phyloP scores from a whole-genome alignment of 352 stramenopile genomes.

The Globisporangium alternatum region DNA sequence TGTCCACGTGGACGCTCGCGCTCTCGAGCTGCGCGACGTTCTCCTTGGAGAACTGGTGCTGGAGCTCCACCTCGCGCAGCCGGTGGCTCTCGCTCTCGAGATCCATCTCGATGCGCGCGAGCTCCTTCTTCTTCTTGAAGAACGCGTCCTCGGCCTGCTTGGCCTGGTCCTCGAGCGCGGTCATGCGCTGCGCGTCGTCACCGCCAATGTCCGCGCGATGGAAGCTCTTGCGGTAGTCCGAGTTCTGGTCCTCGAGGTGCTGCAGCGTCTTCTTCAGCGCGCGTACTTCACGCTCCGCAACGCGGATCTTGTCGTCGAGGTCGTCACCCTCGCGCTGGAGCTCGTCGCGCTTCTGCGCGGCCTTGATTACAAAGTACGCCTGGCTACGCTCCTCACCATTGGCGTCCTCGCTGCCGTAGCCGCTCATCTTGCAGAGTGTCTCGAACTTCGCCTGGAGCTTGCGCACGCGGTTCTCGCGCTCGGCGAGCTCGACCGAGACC shows the following conservation, averaged over 20 bases:
- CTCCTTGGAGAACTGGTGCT: conserved; percentile 59
- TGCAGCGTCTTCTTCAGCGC: conserved; percentile 92
- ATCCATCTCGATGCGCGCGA: conserved; percentile 89
- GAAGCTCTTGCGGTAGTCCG: conserved; percentile 93
- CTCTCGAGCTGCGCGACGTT: conserved; percentile 62
- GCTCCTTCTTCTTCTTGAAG: conserved; percentile 94
- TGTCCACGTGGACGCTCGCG: conserved; percentile 61
- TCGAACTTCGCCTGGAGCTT: conserved; percentile 95
- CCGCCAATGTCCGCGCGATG: conserved; percentile 86
- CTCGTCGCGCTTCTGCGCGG: conserved; percentile 94
- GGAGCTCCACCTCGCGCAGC: conserved; percentile 65
- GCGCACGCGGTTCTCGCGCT: conserved; percentile 83
- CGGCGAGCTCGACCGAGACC: conserved; percentile 87
- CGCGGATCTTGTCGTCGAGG: conserved; percentile 92
- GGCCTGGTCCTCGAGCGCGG: conserved; percentile 83
- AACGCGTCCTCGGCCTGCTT: conserved; percentile 87
- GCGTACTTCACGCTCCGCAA: conserved; percentile 91
- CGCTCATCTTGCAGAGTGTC: conserved; percentile 80
- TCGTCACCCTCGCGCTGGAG: conserved; percentile 94
- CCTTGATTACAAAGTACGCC: conserved; percentile 95
- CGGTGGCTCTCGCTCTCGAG: conserved; percentile 63
- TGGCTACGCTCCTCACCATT: conserved; percentile 87
- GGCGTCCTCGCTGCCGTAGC: conserved; percentile 59
- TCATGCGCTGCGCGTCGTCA: conserved; percentile 84
- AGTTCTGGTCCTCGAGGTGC: conserved; percentile 92